Percentiles rank a stretch among this genome's conserved stretches.
Conservation (phyloP, 352 stramenopile genomes). For the Pythium plurisporium region DNA sequence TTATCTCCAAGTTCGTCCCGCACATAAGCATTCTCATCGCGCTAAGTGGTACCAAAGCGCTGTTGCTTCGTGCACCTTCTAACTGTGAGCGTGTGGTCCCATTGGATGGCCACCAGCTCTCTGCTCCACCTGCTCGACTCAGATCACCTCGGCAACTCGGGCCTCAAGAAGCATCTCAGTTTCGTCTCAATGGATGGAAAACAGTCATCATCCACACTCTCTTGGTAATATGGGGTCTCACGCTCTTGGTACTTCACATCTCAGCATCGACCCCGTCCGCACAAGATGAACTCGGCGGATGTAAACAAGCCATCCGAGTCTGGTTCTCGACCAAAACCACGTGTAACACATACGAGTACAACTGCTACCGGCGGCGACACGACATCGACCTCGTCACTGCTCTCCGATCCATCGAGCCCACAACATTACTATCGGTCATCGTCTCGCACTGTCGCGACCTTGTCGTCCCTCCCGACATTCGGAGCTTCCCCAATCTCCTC, state of each 20-base stretch:
- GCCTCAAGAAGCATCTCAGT: too few species aligned
- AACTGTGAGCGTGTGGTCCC: background rate
- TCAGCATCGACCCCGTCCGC: background rate
- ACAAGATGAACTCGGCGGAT: background rate
- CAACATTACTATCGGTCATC: constrained; percentile 13
- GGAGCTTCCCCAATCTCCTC: constrained; percentile 13
- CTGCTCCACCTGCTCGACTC: too few species aligned
- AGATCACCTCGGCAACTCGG: too few species aligned
- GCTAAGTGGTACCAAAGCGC: background rate
- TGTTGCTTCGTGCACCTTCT: background rate
- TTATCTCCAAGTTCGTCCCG: constrained; percentile 11
- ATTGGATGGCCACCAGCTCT: too few species aligned
- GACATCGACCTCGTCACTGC: background rate
- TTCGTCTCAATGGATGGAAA: constrained; percentile 1
- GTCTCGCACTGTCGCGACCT: constrained; percentile 21
- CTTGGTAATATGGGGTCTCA: background rate
- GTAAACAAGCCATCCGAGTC: constrained; percentile 15
- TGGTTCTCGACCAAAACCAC: constrained; percentile 21
- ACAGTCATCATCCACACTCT: background rate
- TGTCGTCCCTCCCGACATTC: constrained; percentile 9
- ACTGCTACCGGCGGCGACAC: constrained; percentile 14
- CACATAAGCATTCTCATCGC: constrained; percentile 8
- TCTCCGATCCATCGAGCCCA: constrained; percentile 9
- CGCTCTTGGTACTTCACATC: constrained; percentile 2
- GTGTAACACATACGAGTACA: constrained; percentile 22